Percentiles rank a stretch among this genome's conserved stretches.
phyloP scores from a whole-genome alignment of 2,329 filamentous ascomycete genomes.

The Talaromyces pinophilus region DNA sequence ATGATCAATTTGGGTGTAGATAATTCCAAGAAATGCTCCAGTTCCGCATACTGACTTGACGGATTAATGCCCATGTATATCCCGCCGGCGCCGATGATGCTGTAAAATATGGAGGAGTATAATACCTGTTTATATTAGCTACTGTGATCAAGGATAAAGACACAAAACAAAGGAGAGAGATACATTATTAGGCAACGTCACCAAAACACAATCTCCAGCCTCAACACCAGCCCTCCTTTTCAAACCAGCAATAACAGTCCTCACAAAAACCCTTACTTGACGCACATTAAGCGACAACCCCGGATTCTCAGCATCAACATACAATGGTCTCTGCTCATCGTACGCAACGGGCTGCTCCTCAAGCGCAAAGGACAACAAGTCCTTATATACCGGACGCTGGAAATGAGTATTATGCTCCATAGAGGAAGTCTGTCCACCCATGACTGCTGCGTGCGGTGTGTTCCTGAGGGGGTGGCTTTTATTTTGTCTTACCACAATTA shows the following conservation, averaged over 20 bases:
- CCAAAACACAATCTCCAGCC: constrained; percentile 46
- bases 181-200: constrained; percentile 47
- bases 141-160: background rate
- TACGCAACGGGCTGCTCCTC: constrained; percentile 35
- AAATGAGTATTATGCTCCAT: background rate
- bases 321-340: constrained; percentile 42
- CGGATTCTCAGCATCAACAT: constrained; percentile 46
- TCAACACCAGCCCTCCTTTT: constrained; percentile 39
- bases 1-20: constrained; percentile 52
- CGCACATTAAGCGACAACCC: constrained; percentile 39
- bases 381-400: constrained; percentile 32
- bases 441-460: background rate
- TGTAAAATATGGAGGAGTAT: constrained; percentile 42
- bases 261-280: constrained; percentile 39
- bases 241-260: constrained; percentile 45
- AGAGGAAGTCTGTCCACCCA: constrained; percentile 16
- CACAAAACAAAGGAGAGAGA: background rate
- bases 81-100: constrained; percentile 49
- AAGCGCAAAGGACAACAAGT: constrained; percentile 48
- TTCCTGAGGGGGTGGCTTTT: background rate
- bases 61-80: constrained; percentile 56
- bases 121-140: constrained; percentile 32
- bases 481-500: background rate
- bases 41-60: constrained; percentile 49
- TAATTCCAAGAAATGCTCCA: constrained; percentile 49